Evolutionary conservation across 108 stramenopile species (phyloP), one percentile per base, ranked within the genome.

Genomic region (Parietichytrium sp.): DNA sequence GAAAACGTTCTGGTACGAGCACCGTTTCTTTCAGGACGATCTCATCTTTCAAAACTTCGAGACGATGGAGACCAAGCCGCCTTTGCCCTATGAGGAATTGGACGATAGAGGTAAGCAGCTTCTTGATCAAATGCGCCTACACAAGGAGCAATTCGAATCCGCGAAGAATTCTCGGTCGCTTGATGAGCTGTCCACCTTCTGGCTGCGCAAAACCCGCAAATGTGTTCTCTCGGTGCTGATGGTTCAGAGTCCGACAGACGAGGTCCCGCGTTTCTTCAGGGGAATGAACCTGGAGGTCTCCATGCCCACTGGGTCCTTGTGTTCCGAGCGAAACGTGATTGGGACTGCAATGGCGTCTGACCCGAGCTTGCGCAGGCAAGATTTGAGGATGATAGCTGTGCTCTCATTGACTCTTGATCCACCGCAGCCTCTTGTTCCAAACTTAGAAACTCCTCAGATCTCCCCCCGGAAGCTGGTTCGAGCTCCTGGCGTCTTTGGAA

Each of bases 281-380:
- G 97, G 96, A 12, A 96, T 95, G 51, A 98, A 98, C 85, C 94
- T 98, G 95, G 97, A 98, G 88, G 96, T 96, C 15, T 93, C 92
- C 18, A 94, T 98, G 96, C 97, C 97, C 4, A 98, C 97, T 38
- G 97, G 97, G 25, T 95, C 94, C 7, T 91, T 98, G 13, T 98
- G 97, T 86, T 94, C 97, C 4, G 97, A 98, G 84, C 90, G 97
- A 3, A 95, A 95, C 79, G 97, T 93, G 7, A 98, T 98, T 85
- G 97, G 94, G 49, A 51, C 91, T 30, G 96, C 96, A 0, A 80
- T 96, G 49, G 96, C 95, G 3, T 77, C 55, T 27, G 91, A 95
- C 81, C 93, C 92, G 4, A 79, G 85, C 23, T 85, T 96, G 83
- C 91, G 84, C 52, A 88, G 96, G 10, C 86, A 93, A 77, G 88